Base-by-base conservation (phyloP, 495 filamentous ascomycete species). In the Symbiotaphrina buchneri region DNA sequence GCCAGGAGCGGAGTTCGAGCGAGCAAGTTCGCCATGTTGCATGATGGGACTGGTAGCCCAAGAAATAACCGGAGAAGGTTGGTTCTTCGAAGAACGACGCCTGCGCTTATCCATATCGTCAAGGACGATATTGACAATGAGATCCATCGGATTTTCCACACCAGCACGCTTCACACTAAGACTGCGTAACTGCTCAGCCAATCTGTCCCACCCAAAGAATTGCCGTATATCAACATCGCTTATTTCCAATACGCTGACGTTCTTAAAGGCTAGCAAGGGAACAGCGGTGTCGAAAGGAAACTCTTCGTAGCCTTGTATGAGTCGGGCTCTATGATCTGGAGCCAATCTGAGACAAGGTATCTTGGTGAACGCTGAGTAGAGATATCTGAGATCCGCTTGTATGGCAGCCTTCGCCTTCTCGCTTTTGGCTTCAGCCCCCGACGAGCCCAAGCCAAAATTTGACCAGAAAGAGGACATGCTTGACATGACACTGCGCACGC, bases 211-310 rank as follows among this genome's bases (percentile, higher is more conserved):
- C 26, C 87, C 87, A 48, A 78, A 92, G 52, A 95, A 92, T 39
- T 91, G 84, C 38, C 87, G 71, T 46, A 90, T 91, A 52, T 95
- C 87, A 46, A 94, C 71, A 47, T 92, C 83, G 51, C 71, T 80
- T 26, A 97, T 80, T 52, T 95, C 87, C 41, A 97, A 59, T 6
- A 77, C 71, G 50, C 80, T 82, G 29, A 94, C 52, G 43, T 95
- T 97, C 58, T 97, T 95, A 63, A 97, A 95, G 17, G 77, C 74
- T 47, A 82, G 72, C 7, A 95, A 55, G 11, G 87, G 87, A 17
- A 97, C 87, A n/a, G 87, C 87, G 23, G 80, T 87, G 47, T 97
- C 87, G 49, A 97, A 93, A 3, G 87, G 87, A 44, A 97, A 97
- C 45, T 94, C 87, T 49, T 97, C 87, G 45, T 83, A 95, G 19